A percentile compares a stretch with the other conserved stretches of the same genome.
Evolutionary conservation across 73 alveolate species (phyloP).

Genomic region (Paramecium octaurelia): DNA sequence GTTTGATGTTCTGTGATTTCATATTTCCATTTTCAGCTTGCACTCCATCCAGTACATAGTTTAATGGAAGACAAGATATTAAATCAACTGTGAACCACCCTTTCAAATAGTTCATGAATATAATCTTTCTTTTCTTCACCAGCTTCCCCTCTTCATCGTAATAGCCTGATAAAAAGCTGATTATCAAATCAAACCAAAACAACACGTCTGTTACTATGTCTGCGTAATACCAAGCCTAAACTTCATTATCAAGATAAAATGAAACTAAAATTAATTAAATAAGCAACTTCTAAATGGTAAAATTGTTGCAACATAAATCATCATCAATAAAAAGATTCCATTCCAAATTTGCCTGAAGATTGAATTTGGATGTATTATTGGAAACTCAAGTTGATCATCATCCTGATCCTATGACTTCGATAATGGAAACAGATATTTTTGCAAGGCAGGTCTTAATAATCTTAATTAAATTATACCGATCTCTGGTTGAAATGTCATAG

Average conservation of each 20-base stretch:
- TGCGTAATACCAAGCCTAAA: background rate
- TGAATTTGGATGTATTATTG: slow-evolving; percentile 64
- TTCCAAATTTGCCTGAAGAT: slow-evolving; percentile 64
- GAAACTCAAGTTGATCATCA: slow-evolving; percentile 6
- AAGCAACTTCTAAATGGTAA: slow-evolving; percentile 59
- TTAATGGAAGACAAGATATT: slow-evolving; percentile 79
- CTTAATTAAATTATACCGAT: background rate
- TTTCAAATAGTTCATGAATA: slow-evolving; percentile 66
- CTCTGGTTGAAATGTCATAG: slow-evolving; percentile 46
- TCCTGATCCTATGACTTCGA: background rate
- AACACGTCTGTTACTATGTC: slow-evolving; percentile 66
- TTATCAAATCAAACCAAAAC: slow-evolving; percentile 72
- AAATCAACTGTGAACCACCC: slow-evolving; percentile 81
- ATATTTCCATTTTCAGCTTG: background rate
- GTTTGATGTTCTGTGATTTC: background rate
- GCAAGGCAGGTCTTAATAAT: slow-evolving; percentile 2
- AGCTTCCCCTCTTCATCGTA: slow-evolving; percentile 78
- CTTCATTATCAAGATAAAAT: slow-evolving; percentile 16
- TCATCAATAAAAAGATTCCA: slow-evolving; percentile 59
- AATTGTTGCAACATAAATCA: slow-evolving; percentile 72
- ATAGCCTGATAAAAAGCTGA: slow-evolving; percentile 75
- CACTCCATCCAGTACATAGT: slow-evolving; percentile 43
- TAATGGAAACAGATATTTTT: background rate
- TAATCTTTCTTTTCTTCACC: slow-evolving; percentile 59
- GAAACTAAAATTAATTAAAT: background rate